Percentiles rank a stretch among this genome's conserved stretches.
These are phyloP conservation scores for Pyrenophora tritici-repentis DNA, from an alignment of 2,329 filamentous ascomycete species.

Conservation along the genomic window DNA sequence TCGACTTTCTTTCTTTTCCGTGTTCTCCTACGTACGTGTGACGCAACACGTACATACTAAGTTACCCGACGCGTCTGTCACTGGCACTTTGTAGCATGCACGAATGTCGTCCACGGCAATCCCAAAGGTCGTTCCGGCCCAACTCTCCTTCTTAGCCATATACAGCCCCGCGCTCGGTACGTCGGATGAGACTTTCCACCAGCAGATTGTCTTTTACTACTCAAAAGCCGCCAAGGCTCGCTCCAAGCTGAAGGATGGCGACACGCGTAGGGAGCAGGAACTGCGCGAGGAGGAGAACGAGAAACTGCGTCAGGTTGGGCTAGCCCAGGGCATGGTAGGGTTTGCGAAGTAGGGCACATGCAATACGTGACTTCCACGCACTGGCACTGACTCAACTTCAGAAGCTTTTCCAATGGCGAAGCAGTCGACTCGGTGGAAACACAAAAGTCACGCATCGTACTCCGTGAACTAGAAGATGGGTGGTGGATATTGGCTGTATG, in stretches of 20 bases:
- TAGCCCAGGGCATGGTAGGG: slow-evolving; percentile 94
- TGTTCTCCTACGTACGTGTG: slow-evolving; percentile 6
- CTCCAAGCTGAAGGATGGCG: slow-evolving; percentile 34
- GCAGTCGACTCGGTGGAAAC: slow-evolving; percentile 87
- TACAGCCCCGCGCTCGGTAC: slow-evolving; percentile 85
- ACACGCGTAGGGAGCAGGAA: slow-evolving; percentile 43
- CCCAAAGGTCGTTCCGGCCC: slow-evolving; percentile 69
- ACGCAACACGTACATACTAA: slow-evolving; percentile 11
- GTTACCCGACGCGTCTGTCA: slow-evolving; percentile 9
- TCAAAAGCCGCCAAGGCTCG: slow-evolving; percentile 54
- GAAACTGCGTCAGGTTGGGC: slow-evolving; percentile 86
- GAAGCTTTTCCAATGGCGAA: slow-evolving; percentile 79
- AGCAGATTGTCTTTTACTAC: slow-evolving; percentile 94
- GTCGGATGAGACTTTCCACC: slow-evolving; percentile 72
- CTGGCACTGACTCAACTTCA: slow-evolving; percentile 39
- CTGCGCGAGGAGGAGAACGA: slow-evolving; percentile 74
- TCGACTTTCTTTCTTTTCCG: slow-evolving; percentile 1
- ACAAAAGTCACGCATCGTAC: slow-evolving; percentile 80
- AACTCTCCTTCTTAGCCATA: slow-evolving; percentile 88
- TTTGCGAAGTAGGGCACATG: slow-evolving; percentile 66
- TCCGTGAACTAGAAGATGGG: slow-evolving; percentile 83
- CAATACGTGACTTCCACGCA: background rate
- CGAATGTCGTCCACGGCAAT: slow-evolving; percentile 34
- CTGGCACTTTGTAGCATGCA: slow-evolving; percentile 3
- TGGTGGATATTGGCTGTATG: slow-evolving; percentile 96